Evolutionary conservation across 345 rosid species (phyloP).

Genomic region (Gynandropsis gynandra): DNA sequence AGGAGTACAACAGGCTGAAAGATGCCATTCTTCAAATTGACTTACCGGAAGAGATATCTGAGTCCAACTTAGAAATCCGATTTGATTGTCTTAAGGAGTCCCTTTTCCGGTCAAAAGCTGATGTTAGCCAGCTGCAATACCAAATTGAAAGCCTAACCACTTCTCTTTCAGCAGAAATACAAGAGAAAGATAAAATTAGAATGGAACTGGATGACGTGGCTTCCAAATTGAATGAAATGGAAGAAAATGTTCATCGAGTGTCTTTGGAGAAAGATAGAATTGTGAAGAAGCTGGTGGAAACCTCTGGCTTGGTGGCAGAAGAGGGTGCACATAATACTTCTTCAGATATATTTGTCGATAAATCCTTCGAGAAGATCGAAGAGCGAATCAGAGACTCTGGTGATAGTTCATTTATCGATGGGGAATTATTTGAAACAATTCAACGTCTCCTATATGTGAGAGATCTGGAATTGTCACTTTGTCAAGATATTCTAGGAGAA

Average conservation of each 20-base stretch:
- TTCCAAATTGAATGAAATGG: slow-evolving; percentile 35
- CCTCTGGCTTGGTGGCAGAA: slow-evolving; percentile 41
- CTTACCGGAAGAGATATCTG: slow-evolving; percentile 47
- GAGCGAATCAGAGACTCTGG: slow-evolving; percentile 31
- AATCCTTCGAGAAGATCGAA: slow-evolving; percentile 51
- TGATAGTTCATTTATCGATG: slow-evolving; percentile 29
- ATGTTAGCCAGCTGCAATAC: slow-evolving; percentile 39
- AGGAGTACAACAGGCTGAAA: slow-evolving; percentile 53
- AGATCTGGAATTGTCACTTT: slow-evolving; percentile 52
- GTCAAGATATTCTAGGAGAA: slow-evolving; percentile 54
- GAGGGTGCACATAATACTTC: slow-evolving; percentile 30
- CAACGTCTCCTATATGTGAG: slow-evolving; percentile 62
- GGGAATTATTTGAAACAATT: slow-evolving; percentile 44
- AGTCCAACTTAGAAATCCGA: slow-evolving; percentile 50
- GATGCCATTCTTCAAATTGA: slow-evolving; percentile 43
- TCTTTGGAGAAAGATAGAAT: slow-evolving; percentile 52
- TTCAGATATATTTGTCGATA: slow-evolving; percentile 43
- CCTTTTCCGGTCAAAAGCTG: slow-evolving; percentile 41
- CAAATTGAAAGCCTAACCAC: slow-evolving; percentile 51
- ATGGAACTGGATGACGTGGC: slow-evolving; percentile 39
- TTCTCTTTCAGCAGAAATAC: slow-evolving; percentile 48
- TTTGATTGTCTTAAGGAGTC: slow-evolving; percentile 67
- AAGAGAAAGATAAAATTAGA: slow-evolving; percentile 53
- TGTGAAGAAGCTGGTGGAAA: slow-evolving; percentile 46
- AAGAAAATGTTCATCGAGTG: slow-evolving; percentile 33